These are phyloP conservation scores for Fusarium haematococcum DNA, from an alignment of 2,329 filamentous ascomycete species.

Conservation along the genomic window DNA sequence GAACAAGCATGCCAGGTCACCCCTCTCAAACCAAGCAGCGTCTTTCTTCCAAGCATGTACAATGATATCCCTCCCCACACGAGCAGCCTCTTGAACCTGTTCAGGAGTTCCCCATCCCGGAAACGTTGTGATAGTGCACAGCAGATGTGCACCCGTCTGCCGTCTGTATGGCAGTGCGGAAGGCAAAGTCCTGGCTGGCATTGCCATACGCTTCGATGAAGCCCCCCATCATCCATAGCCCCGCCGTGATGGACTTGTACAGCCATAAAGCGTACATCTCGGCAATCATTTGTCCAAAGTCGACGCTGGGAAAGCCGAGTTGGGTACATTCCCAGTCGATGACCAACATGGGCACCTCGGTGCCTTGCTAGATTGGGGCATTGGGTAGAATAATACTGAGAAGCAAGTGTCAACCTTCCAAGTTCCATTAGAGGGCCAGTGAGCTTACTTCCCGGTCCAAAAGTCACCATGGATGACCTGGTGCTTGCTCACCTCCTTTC, in stretches of 20 bases:
- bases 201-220: conserved; percentile 1
- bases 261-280: conserved; percentile 15
- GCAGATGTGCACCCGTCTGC: not conserved
- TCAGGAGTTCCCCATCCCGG: not conserved
- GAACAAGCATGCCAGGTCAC: not conserved
- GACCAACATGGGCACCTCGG: not conserved
- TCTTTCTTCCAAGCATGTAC: conserved; percentile 6
- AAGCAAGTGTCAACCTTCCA: not conserved
- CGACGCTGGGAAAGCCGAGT: not conserved
- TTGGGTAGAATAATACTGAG: not conserved
- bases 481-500: not conserved
- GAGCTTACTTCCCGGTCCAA: conserved; percentile 6
- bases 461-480: conserved; percentile 16
- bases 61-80: conserved; percentile 2
- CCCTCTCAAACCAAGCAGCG: not conserved
- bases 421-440: fast-evolving
- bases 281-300: conserved; percentile 14
- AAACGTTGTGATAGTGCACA: conserved; percentile 5
- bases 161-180: not conserved
- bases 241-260: not conserved
- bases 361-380: not conserved
- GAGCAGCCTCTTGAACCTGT: not conserved
- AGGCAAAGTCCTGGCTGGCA: not conserved
- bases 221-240: conserved; percentile 8
- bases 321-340: conserved; percentile 5